Conservation (phyloP, 495 filamentous ascomycete genomes). For the Penicillium pulvis region DNA sequence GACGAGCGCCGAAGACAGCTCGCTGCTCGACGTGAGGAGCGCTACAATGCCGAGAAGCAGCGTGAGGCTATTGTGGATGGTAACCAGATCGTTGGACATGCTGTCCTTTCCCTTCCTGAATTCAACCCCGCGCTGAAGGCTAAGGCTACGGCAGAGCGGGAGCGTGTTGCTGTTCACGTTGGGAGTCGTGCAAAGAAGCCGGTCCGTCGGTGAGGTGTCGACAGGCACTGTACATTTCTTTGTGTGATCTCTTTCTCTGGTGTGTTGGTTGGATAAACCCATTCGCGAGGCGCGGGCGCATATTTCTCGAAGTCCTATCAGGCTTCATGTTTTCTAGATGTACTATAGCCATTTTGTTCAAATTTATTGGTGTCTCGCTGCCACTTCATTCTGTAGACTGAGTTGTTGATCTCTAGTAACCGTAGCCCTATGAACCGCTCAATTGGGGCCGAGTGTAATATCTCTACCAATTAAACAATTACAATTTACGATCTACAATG, state of each 20-base stretch:
- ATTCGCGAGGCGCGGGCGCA: conserved; percentile 45
- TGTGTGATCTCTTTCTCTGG: conserved; percentile 27
- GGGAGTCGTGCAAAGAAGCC: conserved; percentile 32
- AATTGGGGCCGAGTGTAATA: background rate
- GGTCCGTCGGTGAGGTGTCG: conserved; percentile 27
- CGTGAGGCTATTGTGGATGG: conserved; percentile 38
- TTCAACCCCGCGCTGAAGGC: conserved; percentile 39
- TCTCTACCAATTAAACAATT: background rate
- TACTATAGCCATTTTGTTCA: conserved; percentile 42
- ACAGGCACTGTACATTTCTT: conserved; percentile 29
- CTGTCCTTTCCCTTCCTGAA: conserved; percentile 33
- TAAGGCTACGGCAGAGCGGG: conserved; percentile 38
- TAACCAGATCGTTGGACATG: conserved; percentile 38
- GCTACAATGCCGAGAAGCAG: conserved; percentile 28
- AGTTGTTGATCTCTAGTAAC: background rate
- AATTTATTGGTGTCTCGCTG: conserved; percentile 32
- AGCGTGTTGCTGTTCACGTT: conserved; percentile 42
- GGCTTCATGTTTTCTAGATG: conserved; percentile 38
- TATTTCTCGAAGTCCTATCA: conserved; percentile 32
- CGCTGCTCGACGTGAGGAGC: conserved; percentile 55
- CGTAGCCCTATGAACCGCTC: background rate
- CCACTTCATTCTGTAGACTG: conserved; percentile 5
- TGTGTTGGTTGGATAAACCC: conserved; percentile 31
- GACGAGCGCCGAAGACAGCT: conserved; percentile 66
- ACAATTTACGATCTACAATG: background rate